A percentile compares a stretch with the other conserved stretches of the same genome.
Conservation (phyloP, 441 rosid genomes). For the Arabidopsis lyrata region DNA sequence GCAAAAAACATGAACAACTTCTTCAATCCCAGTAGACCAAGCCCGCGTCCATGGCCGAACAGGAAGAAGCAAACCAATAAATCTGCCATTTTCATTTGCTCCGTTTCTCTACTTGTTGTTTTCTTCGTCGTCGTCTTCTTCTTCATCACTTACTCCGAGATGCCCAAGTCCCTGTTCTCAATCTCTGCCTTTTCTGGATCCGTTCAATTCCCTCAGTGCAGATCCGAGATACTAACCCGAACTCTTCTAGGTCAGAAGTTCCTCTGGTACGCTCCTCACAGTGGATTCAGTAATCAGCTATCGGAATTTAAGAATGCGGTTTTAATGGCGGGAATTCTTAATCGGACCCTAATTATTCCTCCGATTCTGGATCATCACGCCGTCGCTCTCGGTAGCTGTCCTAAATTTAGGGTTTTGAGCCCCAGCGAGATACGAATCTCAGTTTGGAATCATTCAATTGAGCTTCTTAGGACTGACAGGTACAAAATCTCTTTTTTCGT, state of each 20-base stretch:
- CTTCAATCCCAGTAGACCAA: conserved; percentile 33
- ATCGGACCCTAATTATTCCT: conserved; percentile 85
- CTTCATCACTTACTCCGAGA: conserved; percentile 51
- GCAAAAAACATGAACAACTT: conserved; percentile 30
- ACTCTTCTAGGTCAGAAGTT: conserved; percentile 50
- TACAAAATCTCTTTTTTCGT: neutral
- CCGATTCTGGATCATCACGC: conserved; percentile 96
- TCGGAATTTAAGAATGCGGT: conserved; percentile 86
- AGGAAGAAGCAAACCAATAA: conserved; percentile 52
- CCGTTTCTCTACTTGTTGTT: conserved; percentile 31
- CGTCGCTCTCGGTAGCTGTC: conserved; percentile 96
- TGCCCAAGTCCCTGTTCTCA: conserved; percentile 51
- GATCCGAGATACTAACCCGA: conserved; percentile 38
- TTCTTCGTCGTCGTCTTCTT: conserved; percentile 48
- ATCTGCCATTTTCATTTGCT: conserved; percentile 50
- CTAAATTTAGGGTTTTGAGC: conserved; percentile 84
- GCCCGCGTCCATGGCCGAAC: conserved; percentile 47
- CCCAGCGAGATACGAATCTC: conserved; percentile 64
- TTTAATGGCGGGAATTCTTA: conserved; percentile 69
- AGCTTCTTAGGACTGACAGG: conserved; percentile 74
- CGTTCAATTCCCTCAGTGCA: conserved; percentile 55
- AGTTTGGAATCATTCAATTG: conserved; percentile 73
- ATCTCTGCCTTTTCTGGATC: conserved; percentile 46
- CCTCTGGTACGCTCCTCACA: conserved; percentile 85
- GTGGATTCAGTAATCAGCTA: conserved; percentile 95